Base-by-base conservation (phyloP, 495 filamentous ascomycete species). In the Aspergillus coremiiformis region DNA sequence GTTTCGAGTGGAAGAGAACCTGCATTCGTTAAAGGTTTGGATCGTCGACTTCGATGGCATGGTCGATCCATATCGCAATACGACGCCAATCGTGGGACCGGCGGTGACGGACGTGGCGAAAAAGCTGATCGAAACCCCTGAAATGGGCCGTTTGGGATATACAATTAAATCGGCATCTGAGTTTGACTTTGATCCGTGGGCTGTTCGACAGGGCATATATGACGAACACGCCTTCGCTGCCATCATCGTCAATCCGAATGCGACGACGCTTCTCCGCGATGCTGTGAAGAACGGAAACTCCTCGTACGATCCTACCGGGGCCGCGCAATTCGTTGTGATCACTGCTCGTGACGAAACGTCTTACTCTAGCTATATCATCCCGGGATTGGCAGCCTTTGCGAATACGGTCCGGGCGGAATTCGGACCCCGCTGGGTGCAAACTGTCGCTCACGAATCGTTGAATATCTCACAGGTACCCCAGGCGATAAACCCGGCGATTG, bases 41-140 rank as follows among this genome's bases (percentile, higher is more conserved):
- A 77, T 87, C 0, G 82, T 86, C 42, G 81, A 86, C 58, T 85
- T 85, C 53, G 84, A 86, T 56, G 76, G 74, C 10, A 67, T 77
- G 50, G 65, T 78, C 5, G 68, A 75, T 10, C 78, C 80, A 17
- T 83, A 81, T 53, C 44, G 52, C 15, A 63, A 68, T 27, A 59
- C 72, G 37, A 22, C 29, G 24, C 69, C 81, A 0, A 55, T 86
- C 12, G 71, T 87, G 21, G 83, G 83, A 1, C 81, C 81, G 0
- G 62, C 70, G 14, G 68, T 84, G 5, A 75, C 67, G 9, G 54
- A 73, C n/a, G 57, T 60, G 0, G 70, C 72, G 2, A 55, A 73
- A 14, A 50, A 66, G 20, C 63, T 74, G 37, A 56, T 69, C 33
- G 52, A 66, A 1, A 68, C 66, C 10, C 49, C 58, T 1, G 45